Percentiles rank a stretch among this genome's conserved stretches.
Evolutionary conservation across 2,329 filamentous ascomycete species (phyloP).

Genomic region (Tolypocladium nubicola): DNA sequence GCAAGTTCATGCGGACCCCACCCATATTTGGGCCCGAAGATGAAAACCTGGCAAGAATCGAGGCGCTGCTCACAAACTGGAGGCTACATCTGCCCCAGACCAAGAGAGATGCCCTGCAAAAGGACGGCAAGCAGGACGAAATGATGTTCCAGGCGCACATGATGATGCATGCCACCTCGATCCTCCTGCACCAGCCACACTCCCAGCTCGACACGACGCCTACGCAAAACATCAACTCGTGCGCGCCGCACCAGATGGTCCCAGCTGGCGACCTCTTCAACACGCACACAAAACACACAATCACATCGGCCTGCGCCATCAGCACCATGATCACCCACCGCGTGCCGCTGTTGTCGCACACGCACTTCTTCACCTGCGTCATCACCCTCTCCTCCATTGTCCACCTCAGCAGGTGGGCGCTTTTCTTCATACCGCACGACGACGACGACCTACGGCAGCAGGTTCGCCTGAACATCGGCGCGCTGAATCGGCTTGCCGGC

Average conservation of each 20-base stretch:
- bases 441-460: slow-evolving; percentile 62
- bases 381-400: slow-evolving; percentile 71
- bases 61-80: slow-evolving; percentile 58
- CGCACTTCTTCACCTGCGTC: slow-evolving; percentile 75
- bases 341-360: slow-evolving; percentile 61
- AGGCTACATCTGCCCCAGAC: slow-evolving; percentile 63
- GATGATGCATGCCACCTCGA: slow-evolving; percentile 56
- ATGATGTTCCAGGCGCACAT: slow-evolving; percentile 89
- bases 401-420: slow-evolving; percentile 68
- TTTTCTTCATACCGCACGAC: slow-evolving; percentile 48
- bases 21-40: slow-evolving; percentile 41
- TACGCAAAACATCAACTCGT: slow-evolving; percentile 50
- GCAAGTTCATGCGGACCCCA: slow-evolving; percentile 56
- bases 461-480: slow-evolving; percentile 69
- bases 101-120: slow-evolving; percentile 60
- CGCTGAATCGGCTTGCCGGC: slow-evolving; percentile 55
- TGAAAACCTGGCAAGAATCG: slow-evolving; percentile 39
- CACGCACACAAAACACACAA: slow-evolving; percentile 68
- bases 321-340: slow-evolving; percentile 66
- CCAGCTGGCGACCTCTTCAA: slow-evolving; percentile 42
- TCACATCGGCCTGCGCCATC: slow-evolving; percentile 69
- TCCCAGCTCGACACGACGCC: slow-evolving; percentile 61
- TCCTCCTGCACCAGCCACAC: slow-evolving; percentile 70
- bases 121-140: slow-evolving; percentile 67
- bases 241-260: slow-evolving; percentile 48